Base-by-base conservation (phyloP, 225 moss, liverwort and hornwort genomes). In the Pseudoscleropodium purum region DNA sequence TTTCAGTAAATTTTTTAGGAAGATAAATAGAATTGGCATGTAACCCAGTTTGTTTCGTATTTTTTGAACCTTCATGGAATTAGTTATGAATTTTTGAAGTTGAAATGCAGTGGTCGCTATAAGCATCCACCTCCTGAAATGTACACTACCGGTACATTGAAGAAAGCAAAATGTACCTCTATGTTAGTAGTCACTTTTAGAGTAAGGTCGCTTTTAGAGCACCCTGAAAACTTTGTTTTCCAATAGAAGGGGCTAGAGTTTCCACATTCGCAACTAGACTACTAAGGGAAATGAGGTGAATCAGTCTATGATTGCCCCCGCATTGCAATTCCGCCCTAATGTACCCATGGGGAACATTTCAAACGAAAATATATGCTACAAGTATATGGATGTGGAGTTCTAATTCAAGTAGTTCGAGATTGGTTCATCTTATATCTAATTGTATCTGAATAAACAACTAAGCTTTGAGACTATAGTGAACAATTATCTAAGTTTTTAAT, bases 341-440 rank as follows among this genome's bases (percentile, higher is more conserved):
- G 3, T 2, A 52, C 0, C 9, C 5, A 6, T 14, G 3, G 24
- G 3, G 2, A 5, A 34, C 14, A 24, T 54, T 24, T 15, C 4
- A 3, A 54, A 36, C 1, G 0, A 78, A 54, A 54, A 36, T 54
- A 0, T 36, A 15, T 8, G 24, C 6, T 1, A 31, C 0, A 0
- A 0, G 3, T 6, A 54, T 5, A 34, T 2, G 7, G 21, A 5
- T 31, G 75, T 3, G 0, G 0, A 75, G 4, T 75, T 31, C 5
- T 15, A 75, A 49, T 49, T 49, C 4, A 49, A 1, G 19, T 11
- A 1, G 33, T 49, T 10, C 10, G 3, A 73, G 43, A 9, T 43
- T 29, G 19, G 31, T 31, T 31, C 12, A 12, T 17, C 7, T 49
- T 49, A 33, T 8, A 21, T 5, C 5, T 33, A 20, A 75, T 33